Evolutionary conservation across 23 red algal genomes (phyloP), one percentile per base, ranked within the genome.

Genomic region (Gracilaria vermiculophylla): DNA sequence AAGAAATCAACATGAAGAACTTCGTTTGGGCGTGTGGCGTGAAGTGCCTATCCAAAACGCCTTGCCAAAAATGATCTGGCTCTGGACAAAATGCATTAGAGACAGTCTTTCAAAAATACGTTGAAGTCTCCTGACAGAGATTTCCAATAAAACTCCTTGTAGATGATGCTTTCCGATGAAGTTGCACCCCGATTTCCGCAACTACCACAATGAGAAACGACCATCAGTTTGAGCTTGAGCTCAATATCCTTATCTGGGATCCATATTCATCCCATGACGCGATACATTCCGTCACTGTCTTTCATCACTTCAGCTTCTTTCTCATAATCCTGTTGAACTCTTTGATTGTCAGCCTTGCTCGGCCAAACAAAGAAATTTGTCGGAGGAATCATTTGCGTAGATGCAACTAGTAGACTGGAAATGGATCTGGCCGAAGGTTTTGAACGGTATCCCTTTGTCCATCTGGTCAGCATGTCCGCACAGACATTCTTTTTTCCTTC

Each of bases 171-270:
- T 28, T 49, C 47, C 11, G 83, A 76, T 3, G 83, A n/a, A 5
- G 76, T 47, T 35, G 15, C 40, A 0, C 83, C 66, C 44, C 83
- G 17, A 45, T 88, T 66, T 41, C 83, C 83, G 24, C 5, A 24
- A 11, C 51, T 39, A 34, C 67, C 64, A 77, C 67, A 76, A 37
- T 88, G 83, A 1, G 83, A 28, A 0, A 47, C 15, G 29, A 88
- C 40, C 33, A 88, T 5, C 1, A 88, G 14, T 36, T 0, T 40
- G 32, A 77, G 48, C 28, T 88, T 14, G 19, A 88, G 32, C 3
- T 60, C 49, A 5, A 13, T 34, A 1, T 6, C 70, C 2, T 73
- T 33, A 7, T 1, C 2, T 5, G 37, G 67, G 4, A 73, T 0
- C 27, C 28, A 24, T 2, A 33, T 73, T 3, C 28, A 2, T 5